A percentile compares a stretch with the other conserved stretches of the same genome.
These are phyloP conservation scores for Aspergillus eucalypticola DNA, from an alignment of 2,329 filamentous ascomycete species.

Conservation along the genomic window DNA sequence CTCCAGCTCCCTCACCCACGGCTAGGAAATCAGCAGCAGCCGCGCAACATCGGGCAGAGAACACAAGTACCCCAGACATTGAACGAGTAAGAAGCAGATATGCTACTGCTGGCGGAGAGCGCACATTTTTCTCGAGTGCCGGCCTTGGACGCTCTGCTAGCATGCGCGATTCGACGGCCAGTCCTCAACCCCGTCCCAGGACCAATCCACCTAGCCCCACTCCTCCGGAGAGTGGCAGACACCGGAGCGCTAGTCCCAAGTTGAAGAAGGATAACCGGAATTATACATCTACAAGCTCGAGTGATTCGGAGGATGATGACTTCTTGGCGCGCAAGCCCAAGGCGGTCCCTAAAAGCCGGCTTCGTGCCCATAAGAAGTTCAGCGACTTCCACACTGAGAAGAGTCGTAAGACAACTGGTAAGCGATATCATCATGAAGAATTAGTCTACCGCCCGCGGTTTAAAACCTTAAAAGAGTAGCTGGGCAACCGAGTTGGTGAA, in stretches of 20 bases:
- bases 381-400: constrained; percentile 28
- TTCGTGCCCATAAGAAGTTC: constrained; percentile 33
- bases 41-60: constrained; percentile 30
- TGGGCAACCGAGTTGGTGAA: not conserved
- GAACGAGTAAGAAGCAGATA: constrained; percentile 58
- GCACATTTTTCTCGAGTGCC: constrained; percentile 56
- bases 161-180: constrained; percentile 52
- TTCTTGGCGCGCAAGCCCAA: constrained; percentile 38
- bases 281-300: constrained; percentile 43
- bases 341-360: constrained; percentile 43
- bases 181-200: constrained; percentile 33
- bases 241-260: constrained; percentile 49
- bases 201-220: constrained; percentile 40
- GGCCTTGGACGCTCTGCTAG: constrained; percentile 56
- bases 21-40: constrained; percentile 44
- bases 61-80: constrained; percentile 40
- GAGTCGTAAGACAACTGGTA: constrained; percentile 32
- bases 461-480: not conserved
- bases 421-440: constrained; percentile 22
- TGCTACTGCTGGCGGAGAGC: constrained; percentile 56
- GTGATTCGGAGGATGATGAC: constrained; percentile 38
- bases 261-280: constrained; percentile 33
- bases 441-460: not conserved
- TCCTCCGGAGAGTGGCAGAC: constrained; percentile 32
- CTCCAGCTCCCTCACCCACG: constrained; percentile 43